Evolutionary conservation across 495 filamentous ascomycete species (phyloP).

Genomic region (Penicillium paxilli): DNA sequence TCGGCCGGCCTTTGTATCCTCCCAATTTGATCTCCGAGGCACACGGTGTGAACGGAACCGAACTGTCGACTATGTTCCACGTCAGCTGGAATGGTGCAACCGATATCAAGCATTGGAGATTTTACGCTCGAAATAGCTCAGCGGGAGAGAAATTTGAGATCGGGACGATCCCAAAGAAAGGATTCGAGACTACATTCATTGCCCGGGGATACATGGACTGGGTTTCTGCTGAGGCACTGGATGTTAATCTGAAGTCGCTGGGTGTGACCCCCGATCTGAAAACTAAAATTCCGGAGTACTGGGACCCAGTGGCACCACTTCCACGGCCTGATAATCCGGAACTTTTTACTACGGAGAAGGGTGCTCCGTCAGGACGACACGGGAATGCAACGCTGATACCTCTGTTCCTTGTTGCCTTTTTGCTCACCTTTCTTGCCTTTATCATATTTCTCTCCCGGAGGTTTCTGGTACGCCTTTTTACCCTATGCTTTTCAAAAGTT

Average conservation of each 20-base stretch:
- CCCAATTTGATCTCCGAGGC: conserved; percentile 3
- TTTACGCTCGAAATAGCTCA: background rate
- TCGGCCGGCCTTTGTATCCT: conserved; percentile 9
- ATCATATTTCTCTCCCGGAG: background rate
- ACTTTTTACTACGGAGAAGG: no score
- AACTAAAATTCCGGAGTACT: background rate
- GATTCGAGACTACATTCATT: conserved; percentile 4
- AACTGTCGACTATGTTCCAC: conserved; percentile 13
- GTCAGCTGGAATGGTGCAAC: conserved; percentile 19
- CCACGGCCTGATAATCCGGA: background rate
- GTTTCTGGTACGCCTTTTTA: background rate
- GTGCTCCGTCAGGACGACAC: background rate
- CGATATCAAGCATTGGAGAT: conserved; percentile 1
- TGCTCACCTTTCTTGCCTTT: background rate
- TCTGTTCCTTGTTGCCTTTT: background rate
- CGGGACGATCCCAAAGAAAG: background rate
- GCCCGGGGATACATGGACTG: conserved; percentile 2
- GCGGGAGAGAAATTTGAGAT: background rate
- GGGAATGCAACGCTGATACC: background rate
- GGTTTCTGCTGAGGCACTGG: conserved; percentile 6
- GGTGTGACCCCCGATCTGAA: background rate
- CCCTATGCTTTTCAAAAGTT: background rate
- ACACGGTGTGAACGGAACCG: conserved; percentile 8
- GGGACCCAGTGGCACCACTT: background rate
- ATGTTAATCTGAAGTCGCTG: background rate